These are phyloP conservation scores for Pholiota conissans DNA, from an alignment of 768 basidiomycete genomes.

Conservation along the genomic window DNA sequence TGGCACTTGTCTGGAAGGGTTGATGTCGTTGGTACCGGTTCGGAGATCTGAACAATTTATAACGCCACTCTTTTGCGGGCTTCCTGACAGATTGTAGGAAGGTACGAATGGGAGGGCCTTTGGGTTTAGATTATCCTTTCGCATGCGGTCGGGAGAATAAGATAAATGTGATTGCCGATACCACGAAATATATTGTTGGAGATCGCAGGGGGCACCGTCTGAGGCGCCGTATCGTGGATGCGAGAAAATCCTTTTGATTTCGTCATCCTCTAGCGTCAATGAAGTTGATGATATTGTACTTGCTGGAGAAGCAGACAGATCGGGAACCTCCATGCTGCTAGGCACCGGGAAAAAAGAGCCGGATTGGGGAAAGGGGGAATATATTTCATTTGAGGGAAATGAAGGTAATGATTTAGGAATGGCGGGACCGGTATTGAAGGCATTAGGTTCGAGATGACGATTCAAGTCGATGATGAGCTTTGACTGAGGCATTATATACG, in stretches of 20 bases:
- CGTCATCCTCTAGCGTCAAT: conserved; percentile 17
- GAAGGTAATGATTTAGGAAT: conserved; percentile 5
- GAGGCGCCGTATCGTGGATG: neutral
- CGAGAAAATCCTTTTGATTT: conserved; percentile 18
- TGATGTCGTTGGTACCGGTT: too few species aligned
- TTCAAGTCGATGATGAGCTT: conserved; percentile 18
- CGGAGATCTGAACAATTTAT: neutral
- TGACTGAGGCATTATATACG: conserved; percentile 10
- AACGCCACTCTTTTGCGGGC: neutral
- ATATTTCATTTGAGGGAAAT: neutral
- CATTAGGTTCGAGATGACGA: conserved; percentile 15
- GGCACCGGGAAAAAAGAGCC: neutral
- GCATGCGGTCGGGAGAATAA: neutral
- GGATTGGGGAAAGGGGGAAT: neutral
- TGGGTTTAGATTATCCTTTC: conserved; percentile 16
- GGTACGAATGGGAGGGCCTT: conserved; percentile 16
- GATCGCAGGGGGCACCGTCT: neutral
- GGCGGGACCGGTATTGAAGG: conserved; percentile 18
- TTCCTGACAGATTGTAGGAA: neutral
- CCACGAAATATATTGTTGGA: neutral
- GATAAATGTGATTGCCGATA: neutral
- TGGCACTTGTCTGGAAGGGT: neutral
- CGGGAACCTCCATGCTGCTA: conserved; percentile 3
- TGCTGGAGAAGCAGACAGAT: conserved; percentile 15
- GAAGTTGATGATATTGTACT: conserved; percentile 14